Evolutionary conservation across 352 stramenopile species (phyloP).

Genomic region (Phytophthora aleatoria): DNA sequence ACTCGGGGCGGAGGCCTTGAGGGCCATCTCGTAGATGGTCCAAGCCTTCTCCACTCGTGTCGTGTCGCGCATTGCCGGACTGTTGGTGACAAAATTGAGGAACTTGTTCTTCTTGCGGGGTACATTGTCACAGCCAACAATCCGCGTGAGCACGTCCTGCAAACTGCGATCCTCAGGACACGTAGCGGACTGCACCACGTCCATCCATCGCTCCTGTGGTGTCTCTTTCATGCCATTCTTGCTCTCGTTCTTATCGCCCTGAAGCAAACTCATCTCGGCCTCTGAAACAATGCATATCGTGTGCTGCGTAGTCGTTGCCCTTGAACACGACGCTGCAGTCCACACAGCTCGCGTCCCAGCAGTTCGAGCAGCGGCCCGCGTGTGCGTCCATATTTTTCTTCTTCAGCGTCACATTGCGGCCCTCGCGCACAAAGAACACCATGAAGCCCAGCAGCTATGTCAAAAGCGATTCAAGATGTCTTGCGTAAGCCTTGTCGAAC

Average conservation of each 20-base stretch:
- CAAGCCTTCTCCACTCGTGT: constrained; percentile 68
- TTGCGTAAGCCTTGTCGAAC: too few species aligned
- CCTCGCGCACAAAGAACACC: constrained; percentile 89
- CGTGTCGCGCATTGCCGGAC: constrained; percentile 57
- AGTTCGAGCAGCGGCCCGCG: constrained; percentile 81
- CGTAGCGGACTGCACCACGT: constrained; percentile 63
- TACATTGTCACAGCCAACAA: constrained; percentile 90
- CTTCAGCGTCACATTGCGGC: constrained; percentile 93
- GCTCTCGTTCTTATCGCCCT: constrained; percentile 56
- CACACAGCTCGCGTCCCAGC: constrained; percentile 93
- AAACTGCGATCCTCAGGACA: constrained; percentile 53
- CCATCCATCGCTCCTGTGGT: constrained; percentile 88
- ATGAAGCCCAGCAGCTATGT: constrained; percentile 30
- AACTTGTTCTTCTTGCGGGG: constrained; percentile 95
- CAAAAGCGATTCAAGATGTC: constrained; percentile 4
- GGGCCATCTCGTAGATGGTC: constrained; percentile 67
- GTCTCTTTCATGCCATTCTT: constrained; percentile 77
- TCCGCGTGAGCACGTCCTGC: constrained; percentile 71
- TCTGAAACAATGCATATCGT: constrained; percentile 94
- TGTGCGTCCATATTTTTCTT: constrained; percentile 95
- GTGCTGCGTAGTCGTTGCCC: constrained; percentile 88
- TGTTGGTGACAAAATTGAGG: constrained; percentile 92
- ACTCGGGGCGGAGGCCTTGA: constrained; percentile 49
- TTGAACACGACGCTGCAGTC: constrained; percentile 93
- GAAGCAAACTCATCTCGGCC: constrained; percentile 89